A percentile compares a stretch with the other conserved stretches of the same genome.
Evolutionary conservation across 495 filamentous ascomycete genomes (phyloP).

Genomic region (Talaromyces stipitatus): DNA sequence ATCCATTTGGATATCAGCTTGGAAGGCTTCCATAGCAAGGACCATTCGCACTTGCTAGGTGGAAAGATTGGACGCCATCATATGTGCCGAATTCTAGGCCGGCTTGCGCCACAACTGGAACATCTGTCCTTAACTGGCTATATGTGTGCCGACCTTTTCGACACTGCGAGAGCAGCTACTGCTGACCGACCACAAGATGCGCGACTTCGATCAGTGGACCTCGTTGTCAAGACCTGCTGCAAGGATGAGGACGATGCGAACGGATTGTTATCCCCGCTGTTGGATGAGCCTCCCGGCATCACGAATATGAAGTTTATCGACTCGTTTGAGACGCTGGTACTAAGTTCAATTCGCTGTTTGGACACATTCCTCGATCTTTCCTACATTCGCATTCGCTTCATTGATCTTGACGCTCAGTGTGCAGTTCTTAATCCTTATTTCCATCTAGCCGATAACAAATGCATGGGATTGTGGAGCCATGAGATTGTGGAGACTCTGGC

Average conservation of each 20-base stretch:
- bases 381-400: slow-evolving; percentile 59
- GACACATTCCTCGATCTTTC: slow-evolving; percentile 43
- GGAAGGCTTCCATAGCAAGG: slow-evolving; percentile 58
- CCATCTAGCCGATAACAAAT: slow-evolving; percentile 46
- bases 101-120: slow-evolving; percentile 48
- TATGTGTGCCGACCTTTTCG: slow-evolving; percentile 53
- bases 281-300: slow-evolving; percentile 54
- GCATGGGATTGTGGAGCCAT: slow-evolving; percentile 62
- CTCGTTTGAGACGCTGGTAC: slow-evolving; percentile 56
- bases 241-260: slow-evolving; percentile 34
- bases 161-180: slow-evolving; percentile 30
- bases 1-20: slow-evolving; percentile 56
- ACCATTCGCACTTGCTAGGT: slow-evolving; percentile 20
- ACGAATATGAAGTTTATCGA: slow-evolving; percentile 59
- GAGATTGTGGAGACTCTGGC: slow-evolving; percentile 50
- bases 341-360: slow-evolving; percentile 51
- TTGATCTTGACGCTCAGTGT: slow-evolving; percentile 54
- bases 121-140: slow-evolving; percentile 60
- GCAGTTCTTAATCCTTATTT: slow-evolving; percentile 60
- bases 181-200: slow-evolving; percentile 27
- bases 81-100: slow-evolving; percentile 52
- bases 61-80: slow-evolving; percentile 16
- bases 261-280: slow-evolving; percentile 11
- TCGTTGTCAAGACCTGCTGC: slow-evolving; percentile 65
- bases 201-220: slow-evolving; percentile 53